Evolutionary conservation across 139 green algal genomes (phyloP), one percentile per base, ranked within the genome.

Genomic region (Chlorella sorokiniana): DNA sequence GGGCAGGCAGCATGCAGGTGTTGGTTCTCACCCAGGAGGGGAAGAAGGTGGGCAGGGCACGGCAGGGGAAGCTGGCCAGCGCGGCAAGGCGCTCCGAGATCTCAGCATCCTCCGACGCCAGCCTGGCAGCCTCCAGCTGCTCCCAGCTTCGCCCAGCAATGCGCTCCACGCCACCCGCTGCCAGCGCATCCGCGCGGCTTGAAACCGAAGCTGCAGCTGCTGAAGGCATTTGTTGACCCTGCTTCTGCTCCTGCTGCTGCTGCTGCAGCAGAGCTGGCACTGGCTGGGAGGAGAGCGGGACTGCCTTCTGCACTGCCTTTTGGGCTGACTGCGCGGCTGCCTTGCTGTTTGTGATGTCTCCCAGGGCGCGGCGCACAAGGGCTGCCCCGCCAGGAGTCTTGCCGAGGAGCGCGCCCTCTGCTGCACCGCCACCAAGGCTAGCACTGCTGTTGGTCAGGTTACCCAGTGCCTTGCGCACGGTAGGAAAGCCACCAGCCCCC

Each of bases 401-500:
- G 37, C 48, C 51, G 27, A 51, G 61, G 2, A 33, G 29, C 7
- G 27, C 31, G 40, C 78, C 77, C 61, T 42, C 62, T 23, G 37
- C 61, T 44, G 70, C 62, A 9, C 52, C 29, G 37, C 62, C 64
- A 20, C 48, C 64, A 68, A 65, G 23, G 18, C 56, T 22, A 33
- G 56, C 56, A 10, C 6, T 65, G 29, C 48, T 40, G 51, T 86
- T 86, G 63, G 83, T 87, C 64, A 82, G 81, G 54, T 87, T 85
- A 37, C 78, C 83, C 65, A 87, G 73, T 4, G 83, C 83, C 80
- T 87, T 87, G 73, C 82, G 82, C 23, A 37, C 37, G 2, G 33
- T 25, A n/a, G 56, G 69, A n/a, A 81, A 9, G 23, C 14, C 25
- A 31, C 51, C 25, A 2, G 80, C 27, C 5, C 29, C 67, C 59